Conservation (phyloP, 2,329 filamentous ascomycete genomes). For the Xylariales sp. region DNA sequence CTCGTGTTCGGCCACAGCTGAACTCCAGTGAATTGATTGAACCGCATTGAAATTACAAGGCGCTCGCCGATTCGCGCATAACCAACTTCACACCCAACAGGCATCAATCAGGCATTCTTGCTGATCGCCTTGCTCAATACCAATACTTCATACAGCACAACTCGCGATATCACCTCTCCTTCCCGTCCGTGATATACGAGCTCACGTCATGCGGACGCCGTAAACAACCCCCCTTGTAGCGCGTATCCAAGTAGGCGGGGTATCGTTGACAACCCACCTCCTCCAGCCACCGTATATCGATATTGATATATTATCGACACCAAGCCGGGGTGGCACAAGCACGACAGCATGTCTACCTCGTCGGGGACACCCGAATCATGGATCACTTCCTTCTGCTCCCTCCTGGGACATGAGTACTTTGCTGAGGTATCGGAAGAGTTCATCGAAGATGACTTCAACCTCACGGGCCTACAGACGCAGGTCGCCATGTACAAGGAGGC, state of each 20-base stretch:
- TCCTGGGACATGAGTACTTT: constrained; percentile 97
- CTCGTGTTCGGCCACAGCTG: background rate
- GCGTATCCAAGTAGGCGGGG: constrained; percentile 2
- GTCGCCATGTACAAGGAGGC: constrained; percentile 99
- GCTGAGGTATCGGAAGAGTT: constrained; percentile 98
- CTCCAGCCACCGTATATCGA: constrained; percentile 5
- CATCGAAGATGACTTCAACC: constrained; percentile 99
- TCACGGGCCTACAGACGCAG: constrained; percentile 90
- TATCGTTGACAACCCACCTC: background rate
- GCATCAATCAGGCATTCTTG: constrained; percentile 4
- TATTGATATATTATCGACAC: background rate
- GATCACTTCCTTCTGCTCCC: constrained; percentile 95
- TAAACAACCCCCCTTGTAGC: background rate
- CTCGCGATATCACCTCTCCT: background rate
- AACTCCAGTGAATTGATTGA: background rate
- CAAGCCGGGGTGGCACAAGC: constrained; percentile 1
- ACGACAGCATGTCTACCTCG: constrained; percentile 51
- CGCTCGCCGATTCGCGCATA: constrained; percentile 2
- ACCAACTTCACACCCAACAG: constrained; percentile 1
- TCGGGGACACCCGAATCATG: constrained; percentile 75
- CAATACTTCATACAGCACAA: background rate
- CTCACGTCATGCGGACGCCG: constrained; percentile 6
- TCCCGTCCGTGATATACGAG: background rate
- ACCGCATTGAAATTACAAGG: constrained; percentile 4
- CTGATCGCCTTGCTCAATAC: background rate